Percentiles rank a stretch among this genome's conserved stretches.
These are phyloP conservation scores for Phytophthora vignae DNA, from an alignment of 352 stramenopile species.

Conservation along the genomic window DNA sequence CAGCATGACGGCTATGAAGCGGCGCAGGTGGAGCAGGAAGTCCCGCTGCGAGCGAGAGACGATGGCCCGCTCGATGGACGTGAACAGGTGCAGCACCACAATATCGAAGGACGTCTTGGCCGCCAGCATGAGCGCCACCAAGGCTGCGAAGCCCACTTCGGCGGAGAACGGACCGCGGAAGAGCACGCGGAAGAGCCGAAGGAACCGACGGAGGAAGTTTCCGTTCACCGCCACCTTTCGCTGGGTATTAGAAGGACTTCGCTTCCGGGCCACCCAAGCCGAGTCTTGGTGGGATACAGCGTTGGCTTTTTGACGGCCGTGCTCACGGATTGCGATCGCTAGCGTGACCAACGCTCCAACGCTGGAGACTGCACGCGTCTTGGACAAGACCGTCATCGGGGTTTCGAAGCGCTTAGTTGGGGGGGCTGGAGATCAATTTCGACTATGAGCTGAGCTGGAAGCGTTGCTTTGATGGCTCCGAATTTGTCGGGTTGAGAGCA, in stretches of 20 bases:
- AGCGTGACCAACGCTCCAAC: slow-evolving; percentile 43
- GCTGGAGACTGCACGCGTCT: slow-evolving; percentile 17
- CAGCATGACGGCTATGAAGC: slow-evolving; percentile 76
- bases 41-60: slow-evolving; percentile 66
- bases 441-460: slow-evolving; percentile 14
- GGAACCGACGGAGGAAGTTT: slow-evolving; percentile 65
- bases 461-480: neutral
- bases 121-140: slow-evolving; percentile 63
- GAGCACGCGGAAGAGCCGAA: slow-evolving; percentile 72
- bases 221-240: slow-evolving; percentile 72
- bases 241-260: slow-evolving; percentile 38
- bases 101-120: slow-evolving; percentile 80
- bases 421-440: slow-evolving; percentile 9
- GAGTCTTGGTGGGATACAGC: slow-evolving; percentile 47
- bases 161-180: slow-evolving; percentile 65
- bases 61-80: slow-evolving; percentile 73
- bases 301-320: slow-evolving; percentile 52
- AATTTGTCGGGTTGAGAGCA: neutral
- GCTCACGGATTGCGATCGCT: slow-evolving; percentile 68
- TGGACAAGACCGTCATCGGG: slow-evolving; percentile 25
- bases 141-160: slow-evolving; percentile 64
- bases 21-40: slow-evolving; percentile 66
- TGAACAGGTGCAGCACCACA: slow-evolving; percentile 70
- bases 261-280: slow-evolving; percentile 67
- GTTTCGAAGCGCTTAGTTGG: neutral